Evolutionary conservation across 192 early-diverging fungal species (phyloP), one percentile per base, ranked within the genome.

Genomic region (Rhizoclosmatium globosum): DNA sequence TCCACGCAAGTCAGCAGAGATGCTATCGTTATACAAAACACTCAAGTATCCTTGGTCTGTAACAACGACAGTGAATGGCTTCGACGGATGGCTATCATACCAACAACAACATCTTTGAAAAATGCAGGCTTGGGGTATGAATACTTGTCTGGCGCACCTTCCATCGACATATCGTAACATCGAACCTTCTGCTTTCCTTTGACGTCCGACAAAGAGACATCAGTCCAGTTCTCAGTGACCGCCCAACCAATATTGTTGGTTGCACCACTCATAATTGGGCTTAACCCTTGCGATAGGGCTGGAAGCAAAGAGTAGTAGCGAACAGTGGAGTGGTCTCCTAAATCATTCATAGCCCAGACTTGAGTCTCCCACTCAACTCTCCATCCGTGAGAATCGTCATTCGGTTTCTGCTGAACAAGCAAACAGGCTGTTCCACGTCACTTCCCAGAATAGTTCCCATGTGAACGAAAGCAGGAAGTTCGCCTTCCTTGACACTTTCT

Each of bases 311-410:
- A 75, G 44, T 56, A 43, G 65, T 74, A 80, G 17, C 69, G 50
- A 1, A 75, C 62, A 17, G 79, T 75, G 15, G 79, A 80, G 75
- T 80, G 79, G 64, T 80, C 79, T 45, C 79, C 79, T 31, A 80
- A 61, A 47, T 80, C 79, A 56, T 71, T 67, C 47, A 80, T 58
- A 39, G 71, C 57, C 79, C 79, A 80, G 1, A 80, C 79, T 46
- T 69, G 61, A 13, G 61, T 74, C 11, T 23, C 23, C 47, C 46
- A 42, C 47, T 64, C 13, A 68, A 23, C 19, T 73, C 68, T 3
- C 79, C 79, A 47, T 80, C 79, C 2, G 79, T 80, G 17, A 80
- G 13, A 67, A 80, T 59, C 4, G 73, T 68, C 47, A 67, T 57
- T 23, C 79, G 60, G 44, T 73, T 74, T 4, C 79, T 13, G 15